Percentiles rank a stretch among this genome's conserved stretches.
Conservation (phyloP, 805 yeast genomes). For the Cyberlindnera samutprakarnensis region DNA sequence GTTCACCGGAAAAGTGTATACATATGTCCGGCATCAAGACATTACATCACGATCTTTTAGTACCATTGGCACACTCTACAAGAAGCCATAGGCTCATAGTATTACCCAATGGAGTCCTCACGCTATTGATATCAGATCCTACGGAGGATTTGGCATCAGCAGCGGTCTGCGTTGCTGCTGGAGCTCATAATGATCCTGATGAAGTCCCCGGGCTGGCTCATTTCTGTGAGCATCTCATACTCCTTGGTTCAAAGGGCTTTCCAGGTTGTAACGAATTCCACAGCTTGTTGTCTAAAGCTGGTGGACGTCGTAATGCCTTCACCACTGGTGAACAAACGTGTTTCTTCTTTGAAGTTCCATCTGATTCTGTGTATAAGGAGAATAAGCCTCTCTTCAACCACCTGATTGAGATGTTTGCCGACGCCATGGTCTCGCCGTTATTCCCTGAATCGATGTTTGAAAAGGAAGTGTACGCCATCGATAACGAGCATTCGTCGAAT, state of each 20-base stretch:
- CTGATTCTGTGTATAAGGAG: constrained; percentile 22
- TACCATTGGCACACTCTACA: constrained; percentile 30
- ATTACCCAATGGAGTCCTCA: constrained; percentile 62
- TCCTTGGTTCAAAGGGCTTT: constrained; percentile 47
- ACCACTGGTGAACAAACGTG: constrained; percentile 64
- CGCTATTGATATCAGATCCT: constrained; percentile 71
- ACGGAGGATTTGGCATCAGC: constrained; percentile 56
- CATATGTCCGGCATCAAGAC: constrained; percentile 13
- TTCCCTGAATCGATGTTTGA: constrained; percentile 35
- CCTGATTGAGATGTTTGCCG: constrained; percentile 42
- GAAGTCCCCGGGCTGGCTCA: constrained; percentile 80
- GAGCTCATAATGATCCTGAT: constrained; percentile 73
- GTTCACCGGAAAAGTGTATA: too few species aligned
- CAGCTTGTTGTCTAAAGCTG: constrained; percentile 33
- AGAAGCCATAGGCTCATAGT: constrained; percentile 37
- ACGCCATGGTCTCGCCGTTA: constrained; percentile 42
- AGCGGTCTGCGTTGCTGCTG: constrained; percentile 69
- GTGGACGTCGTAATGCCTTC: constrained; percentile 59
- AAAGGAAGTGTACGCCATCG: constrained; percentile 52
- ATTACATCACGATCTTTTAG: constrained; percentile 14
- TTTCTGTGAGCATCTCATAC: constrained; percentile 71
- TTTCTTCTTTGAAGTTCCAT: constrained; percentile 56
- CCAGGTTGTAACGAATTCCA: constrained; percentile 42
- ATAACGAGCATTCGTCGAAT: constrained; percentile 62
- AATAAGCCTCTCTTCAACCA: constrained; percentile 31